phyloP scores from a whole-genome alignment of 2,329 filamentous ascomycete species.

The Thermothelomyces thermophilus region DNA sequence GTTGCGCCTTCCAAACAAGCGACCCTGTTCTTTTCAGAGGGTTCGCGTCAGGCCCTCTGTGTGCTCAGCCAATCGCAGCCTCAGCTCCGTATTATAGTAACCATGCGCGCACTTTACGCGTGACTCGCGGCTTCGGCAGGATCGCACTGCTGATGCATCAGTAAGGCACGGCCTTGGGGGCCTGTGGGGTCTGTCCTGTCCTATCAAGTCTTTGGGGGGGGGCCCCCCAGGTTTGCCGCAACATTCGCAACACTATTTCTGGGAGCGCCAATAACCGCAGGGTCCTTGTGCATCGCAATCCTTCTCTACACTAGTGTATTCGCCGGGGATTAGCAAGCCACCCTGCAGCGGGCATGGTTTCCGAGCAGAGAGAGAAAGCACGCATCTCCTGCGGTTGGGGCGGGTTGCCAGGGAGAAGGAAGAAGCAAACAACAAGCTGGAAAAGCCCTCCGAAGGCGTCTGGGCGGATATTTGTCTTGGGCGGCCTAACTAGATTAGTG shows the following conservation, averaged over 20 bases:
- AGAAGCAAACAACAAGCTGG: no score
- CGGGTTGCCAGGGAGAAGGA: not conserved
- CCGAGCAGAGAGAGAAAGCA: not conserved
- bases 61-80: slow-evolving; percentile 11
- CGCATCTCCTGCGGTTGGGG: not conserved
- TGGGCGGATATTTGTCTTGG: slow-evolving; percentile 1
- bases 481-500: no score
- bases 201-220: not conserved
- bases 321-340: not conserved
- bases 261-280: not conserved
- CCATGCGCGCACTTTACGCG: slow-evolving; percentile 17
- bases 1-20: not conserved
- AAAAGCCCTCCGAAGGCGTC: not conserved
- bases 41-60: not conserved
- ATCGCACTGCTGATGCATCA: slow-evolving; percentile 8
- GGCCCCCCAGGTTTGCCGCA: not conserved
- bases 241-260: slow-evolving; percentile 12
- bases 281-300: no score
- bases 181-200: not conserved
- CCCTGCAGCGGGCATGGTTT: slow-evolving; percentile 7
- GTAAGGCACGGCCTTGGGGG: slow-evolving; percentile 4
- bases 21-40: no score
- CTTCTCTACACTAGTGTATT: not conserved
- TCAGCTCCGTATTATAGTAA: no score
- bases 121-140: not conserved